Percentiles rank a stretch among this genome's conserved stretches.
Conservation (phyloP, 768 basidiomycete species). For the Auricularia auricula-judae region DNA sequence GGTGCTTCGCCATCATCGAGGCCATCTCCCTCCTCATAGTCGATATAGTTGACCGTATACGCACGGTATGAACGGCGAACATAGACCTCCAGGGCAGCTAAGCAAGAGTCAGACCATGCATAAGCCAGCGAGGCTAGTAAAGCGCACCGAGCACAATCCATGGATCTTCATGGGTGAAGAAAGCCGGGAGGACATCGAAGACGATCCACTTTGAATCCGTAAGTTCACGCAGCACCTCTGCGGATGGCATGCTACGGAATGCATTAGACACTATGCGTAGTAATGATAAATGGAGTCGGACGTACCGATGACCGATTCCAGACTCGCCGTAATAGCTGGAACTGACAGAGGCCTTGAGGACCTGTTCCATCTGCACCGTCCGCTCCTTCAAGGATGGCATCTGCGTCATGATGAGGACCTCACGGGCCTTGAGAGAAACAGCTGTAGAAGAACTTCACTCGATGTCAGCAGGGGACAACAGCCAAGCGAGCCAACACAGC, state of each 20-base stretch:
- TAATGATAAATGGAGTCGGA: slow-evolving; percentile 3
- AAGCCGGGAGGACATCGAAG: slow-evolving; percentile 91
- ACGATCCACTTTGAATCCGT: slow-evolving; percentile 95
- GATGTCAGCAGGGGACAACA: background rate
- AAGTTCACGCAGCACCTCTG: slow-evolving; percentile 82
- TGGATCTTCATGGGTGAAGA: slow-evolving; percentile 81
- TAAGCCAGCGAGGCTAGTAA: background rate
- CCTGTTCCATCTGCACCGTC: slow-evolving; percentile 83
- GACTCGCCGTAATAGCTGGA: slow-evolving; percentile 86
- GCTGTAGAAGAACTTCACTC: slow-evolving; percentile 67
- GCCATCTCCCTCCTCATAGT: slow-evolving; percentile 88
- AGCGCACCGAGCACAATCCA: slow-evolving; percentile 73
- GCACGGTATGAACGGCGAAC: slow-evolving; percentile 92
- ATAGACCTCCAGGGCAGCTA: slow-evolving; percentile 93
- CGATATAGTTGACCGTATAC: slow-evolving; percentile 81
- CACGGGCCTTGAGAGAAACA: slow-evolving; percentile 90
- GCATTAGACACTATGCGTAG: background rate
- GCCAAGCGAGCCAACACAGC: slow-evolving; percentile 15
- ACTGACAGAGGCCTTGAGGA: slow-evolving; percentile 80
- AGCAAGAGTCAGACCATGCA: background rate
- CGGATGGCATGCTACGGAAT: slow-evolving; percentile 56
- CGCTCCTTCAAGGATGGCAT: slow-evolving; percentile 98
- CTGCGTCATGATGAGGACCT: slow-evolving; percentile 91
- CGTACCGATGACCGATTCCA: slow-evolving; percentile 47
- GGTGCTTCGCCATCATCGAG: slow-evolving; percentile 75